Evolutionary conservation across 1,284 basidiomycete genomes (phyloP), one percentile per base, ranked within the genome.

Genomic region (Wolfiporia cocos): DNA sequence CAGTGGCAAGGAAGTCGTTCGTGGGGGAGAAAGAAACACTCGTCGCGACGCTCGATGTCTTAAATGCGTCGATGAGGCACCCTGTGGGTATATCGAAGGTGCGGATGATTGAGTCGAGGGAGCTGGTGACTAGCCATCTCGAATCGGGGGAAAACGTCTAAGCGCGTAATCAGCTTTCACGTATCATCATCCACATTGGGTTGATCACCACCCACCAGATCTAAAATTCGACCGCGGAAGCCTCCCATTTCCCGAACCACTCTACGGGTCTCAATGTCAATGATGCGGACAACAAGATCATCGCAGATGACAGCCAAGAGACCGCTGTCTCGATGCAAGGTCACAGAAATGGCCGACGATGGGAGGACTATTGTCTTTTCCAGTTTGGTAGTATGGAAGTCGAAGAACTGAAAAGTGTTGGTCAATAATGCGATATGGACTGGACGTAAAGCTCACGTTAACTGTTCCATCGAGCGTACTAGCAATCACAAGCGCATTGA

Each of bases 81-180:
- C 93, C 92, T 9, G 92, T 92, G 0, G 96, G 95, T 17, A 99
- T 78, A 61, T 99, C 96, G 59, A 92, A 99, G 0, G 96, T 99
- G 34, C 96, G 82, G 52, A 99, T 89, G 37, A 88, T 75, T 1
- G 89, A 91, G 61, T 99, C 96, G 40, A 95, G 70, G 10, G 93
- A 92, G 2, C 90, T 83, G 1, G 84, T 71, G 29, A 98, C 76
- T 30, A 99, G 69, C 95, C 95, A 98, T 47, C 94, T 74, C 2
- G 91, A 94, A 61, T 98, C 93, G 2, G 91, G 81, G 5, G 94
- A 96, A 64, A 97, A 96, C 0, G 86, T 75, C 91, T 93, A 50
- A 9, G n/a, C 19, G n/a, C 5, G 17, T 19, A 20, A 14, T 22
- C n/a, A 12, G 15, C 21, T 19, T n/a, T 34, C 29, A 29, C n/a